phyloP scores from a whole-genome alignment of 176 grass and related monocot species.

The Dactylis glomerata region DNA sequence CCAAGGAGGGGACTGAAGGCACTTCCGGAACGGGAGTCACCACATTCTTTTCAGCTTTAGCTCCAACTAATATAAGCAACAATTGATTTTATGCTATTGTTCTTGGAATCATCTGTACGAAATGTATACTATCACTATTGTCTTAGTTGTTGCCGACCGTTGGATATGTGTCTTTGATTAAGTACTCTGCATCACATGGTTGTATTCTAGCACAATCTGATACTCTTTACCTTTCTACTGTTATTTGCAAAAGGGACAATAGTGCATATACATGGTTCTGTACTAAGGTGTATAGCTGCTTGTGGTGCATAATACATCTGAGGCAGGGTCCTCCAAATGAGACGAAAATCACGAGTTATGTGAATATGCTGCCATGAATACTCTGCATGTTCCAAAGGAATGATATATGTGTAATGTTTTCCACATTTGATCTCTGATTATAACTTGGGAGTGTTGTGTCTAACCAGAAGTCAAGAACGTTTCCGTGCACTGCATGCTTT shows the following conservation, averaged over 20 bases:
- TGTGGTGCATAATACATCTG: not conserved
- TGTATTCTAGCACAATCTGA: too few species aligned
- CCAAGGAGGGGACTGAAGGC: too few species aligned
- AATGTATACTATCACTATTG: not conserved
- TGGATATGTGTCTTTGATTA: not conserved
- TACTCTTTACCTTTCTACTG: not conserved
- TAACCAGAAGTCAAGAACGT: slow-evolving; percentile 8
- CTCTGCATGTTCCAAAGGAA: slow-evolving; percentile 84
- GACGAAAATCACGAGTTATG: slow-evolving; percentile 88
- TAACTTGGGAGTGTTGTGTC: not conserved
- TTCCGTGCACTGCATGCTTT: not conserved
- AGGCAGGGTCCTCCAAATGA: slow-evolving; percentile 85
- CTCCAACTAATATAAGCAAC: too few species aligned
- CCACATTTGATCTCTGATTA: not conserved
- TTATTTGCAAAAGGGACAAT: not conserved
- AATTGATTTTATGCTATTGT: too few species aligned
- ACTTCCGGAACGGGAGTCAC: too few species aligned
- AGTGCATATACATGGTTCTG: not conserved
- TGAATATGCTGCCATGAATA: slow-evolving; percentile 94
- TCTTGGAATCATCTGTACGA: too few species aligned
- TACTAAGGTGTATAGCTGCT: not conserved
- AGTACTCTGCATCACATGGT: too few species aligned
- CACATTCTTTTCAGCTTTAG: too few species aligned
- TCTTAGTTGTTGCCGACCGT: not conserved
- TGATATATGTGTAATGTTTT: slow-evolving; percentile 11